A percentile compares a stretch with the other conserved stretches of the same genome.
Evolutionary conservation across 2,329 filamentous ascomycete species (phyloP).

Genomic region (Exophiala oligosperma): DNA sequence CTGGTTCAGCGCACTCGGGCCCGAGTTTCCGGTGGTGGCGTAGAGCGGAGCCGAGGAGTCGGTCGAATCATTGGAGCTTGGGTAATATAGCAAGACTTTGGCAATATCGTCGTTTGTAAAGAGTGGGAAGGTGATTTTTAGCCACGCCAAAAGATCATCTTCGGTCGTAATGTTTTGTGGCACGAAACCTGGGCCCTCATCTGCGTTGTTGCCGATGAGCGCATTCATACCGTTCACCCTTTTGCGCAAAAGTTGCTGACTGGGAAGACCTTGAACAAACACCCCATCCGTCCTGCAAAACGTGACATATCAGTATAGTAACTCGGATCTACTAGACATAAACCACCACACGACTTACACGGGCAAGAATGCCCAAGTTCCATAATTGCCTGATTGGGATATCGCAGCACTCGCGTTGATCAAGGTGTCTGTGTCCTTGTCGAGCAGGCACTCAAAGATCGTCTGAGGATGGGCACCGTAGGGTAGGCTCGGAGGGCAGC

Average conservation of each 20-base stretch:
- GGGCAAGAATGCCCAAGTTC: constrained; percentile 46
- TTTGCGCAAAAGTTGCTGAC: constrained; percentile 37
- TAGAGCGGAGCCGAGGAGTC: constrained; percentile 32
- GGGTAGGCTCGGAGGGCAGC: constrained; percentile 38
- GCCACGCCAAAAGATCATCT: constrained; percentile 41
- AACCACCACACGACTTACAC: constrained; percentile 29
- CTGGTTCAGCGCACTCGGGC: constrained; percentile 52
- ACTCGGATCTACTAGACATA: background rate
- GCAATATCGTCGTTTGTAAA: constrained; percentile 43
- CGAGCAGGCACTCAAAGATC: constrained; percentile 46
- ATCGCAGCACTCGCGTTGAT: constrained; percentile 40
- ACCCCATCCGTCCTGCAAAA: constrained; percentile 38
- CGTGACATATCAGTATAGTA: background rate
- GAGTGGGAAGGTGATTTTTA: constrained; percentile 43
- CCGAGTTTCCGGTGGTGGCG: constrained; percentile 40
- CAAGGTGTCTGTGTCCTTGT: constrained; percentile 37
- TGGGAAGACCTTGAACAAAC: constrained; percentile 42
- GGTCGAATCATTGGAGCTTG: constrained; percentile 33
- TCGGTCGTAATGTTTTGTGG: constrained; percentile 47
- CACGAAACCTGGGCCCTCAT: constrained; percentile 52
- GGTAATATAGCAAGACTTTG: constrained; percentile 41
- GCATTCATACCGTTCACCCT: constrained; percentile 42
- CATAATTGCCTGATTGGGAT: constrained; percentile 37
- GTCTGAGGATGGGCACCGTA: constrained; percentile 32
- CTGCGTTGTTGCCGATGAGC: constrained; percentile 49